These are phyloP conservation scores for Helicocarpus griseus DNA, from an alignment of 2,329 filamentous ascomycete genomes.

Conservation along the genomic window DNA sequence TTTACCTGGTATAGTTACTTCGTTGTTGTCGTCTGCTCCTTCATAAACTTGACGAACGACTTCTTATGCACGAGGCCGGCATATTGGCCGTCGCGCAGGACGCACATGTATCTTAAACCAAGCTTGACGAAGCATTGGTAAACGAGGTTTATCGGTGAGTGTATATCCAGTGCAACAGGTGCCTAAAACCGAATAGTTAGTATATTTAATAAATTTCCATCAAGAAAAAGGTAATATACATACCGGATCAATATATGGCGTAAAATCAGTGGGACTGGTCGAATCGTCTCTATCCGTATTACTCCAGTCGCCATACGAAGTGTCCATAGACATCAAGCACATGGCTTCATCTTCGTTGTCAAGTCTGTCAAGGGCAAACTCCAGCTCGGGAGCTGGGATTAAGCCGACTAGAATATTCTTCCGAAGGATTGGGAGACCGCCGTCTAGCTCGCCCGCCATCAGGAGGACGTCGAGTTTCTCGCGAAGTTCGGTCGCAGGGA, in stretches of 20 bases:
- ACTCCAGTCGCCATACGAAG: constrained; percentile 39
- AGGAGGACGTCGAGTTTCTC: constrained; percentile 74
- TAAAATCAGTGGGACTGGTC: constrained; percentile 70
- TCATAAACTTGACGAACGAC: constrained; percentile 88
- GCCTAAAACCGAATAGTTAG: constrained; percentile 40
- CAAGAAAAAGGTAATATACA: constrained; percentile 20
- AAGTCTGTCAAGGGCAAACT: constrained; percentile 81
- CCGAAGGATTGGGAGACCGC: constrained; percentile 77
- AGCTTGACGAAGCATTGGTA: constrained; percentile 96
- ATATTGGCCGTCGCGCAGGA: constrained; percentile 72
- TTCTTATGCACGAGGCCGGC: constrained; percentile 96
- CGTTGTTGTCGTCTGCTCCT: too few species aligned
- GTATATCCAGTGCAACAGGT: constrained; percentile 77
- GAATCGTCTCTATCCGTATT: constrained; percentile 48
- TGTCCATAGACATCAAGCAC: constrained; percentile 69
- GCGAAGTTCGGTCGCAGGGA: constrained; percentile 67
- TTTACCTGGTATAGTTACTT: too few species aligned
- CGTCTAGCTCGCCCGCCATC: constrained; percentile 78
- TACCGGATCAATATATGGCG: constrained; percentile 79
- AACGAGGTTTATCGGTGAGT: constrained; percentile 85
- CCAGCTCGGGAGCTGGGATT: constrained; percentile 87
- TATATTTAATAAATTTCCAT: constrained; percentile 2
- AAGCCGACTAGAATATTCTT: constrained; percentile 73
- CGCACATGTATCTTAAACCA: constrained; percentile 84
- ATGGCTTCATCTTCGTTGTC: constrained; percentile 59